phyloP scores from a whole-genome alignment of 2,329 filamentous ascomycete species.

The Cryoendolithus antarcticus region DNA sequence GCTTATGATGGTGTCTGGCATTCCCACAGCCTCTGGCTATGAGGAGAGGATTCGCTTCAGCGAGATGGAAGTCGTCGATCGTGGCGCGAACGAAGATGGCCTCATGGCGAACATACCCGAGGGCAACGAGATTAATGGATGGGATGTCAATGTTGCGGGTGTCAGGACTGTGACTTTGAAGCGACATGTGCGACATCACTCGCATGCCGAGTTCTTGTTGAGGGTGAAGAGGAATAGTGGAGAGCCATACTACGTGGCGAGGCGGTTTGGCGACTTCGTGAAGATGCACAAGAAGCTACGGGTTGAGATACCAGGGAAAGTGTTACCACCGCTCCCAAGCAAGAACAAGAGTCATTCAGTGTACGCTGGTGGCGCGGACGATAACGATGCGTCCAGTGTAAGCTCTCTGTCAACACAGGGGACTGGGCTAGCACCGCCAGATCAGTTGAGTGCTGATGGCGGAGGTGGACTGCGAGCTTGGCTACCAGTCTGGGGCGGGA shows the following conservation, averaged over 20 bases:
- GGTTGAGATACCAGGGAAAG: slow-evolving; percentile 78
- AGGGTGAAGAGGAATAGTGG: slow-evolving; percentile 69
- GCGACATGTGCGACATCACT: slow-evolving; percentile 77
- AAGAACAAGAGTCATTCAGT: slow-evolving; percentile 79
- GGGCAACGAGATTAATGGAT: slow-evolving; percentile 84
- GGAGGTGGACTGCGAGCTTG: slow-evolving; percentile 33
- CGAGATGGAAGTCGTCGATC: slow-evolving; percentile 92
- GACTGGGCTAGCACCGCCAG: slow-evolving; percentile 13
- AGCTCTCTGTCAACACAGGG: slow-evolving; percentile 64
- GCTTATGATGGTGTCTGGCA: slow-evolving; percentile 98
- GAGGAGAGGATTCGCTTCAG: slow-evolving; percentile 95
- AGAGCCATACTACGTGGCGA: slow-evolving; percentile 65
- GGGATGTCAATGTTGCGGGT: slow-evolving; percentile 91
- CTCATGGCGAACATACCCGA: slow-evolving; percentile 78
- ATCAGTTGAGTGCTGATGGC: slow-evolving; percentile 2
- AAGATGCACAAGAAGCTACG: slow-evolving; percentile 67
- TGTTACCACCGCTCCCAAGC: slow-evolving; percentile 72
- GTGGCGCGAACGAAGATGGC: slow-evolving; percentile 82
- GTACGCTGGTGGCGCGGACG: slow-evolving; percentile 42
- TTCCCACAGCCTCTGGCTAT: slow-evolving; percentile 90
- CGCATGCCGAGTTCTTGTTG: slow-evolving; percentile 86
- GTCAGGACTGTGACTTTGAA: slow-evolving; percentile 72
- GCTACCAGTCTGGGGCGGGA: slow-evolving; percentile 23
- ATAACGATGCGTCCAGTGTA: slow-evolving; percentile 66
- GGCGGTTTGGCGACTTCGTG: slow-evolving; percentile 79